Base-by-base conservation (phyloP, 106 monocot species). In the Ottelia alismoides region DNA sequence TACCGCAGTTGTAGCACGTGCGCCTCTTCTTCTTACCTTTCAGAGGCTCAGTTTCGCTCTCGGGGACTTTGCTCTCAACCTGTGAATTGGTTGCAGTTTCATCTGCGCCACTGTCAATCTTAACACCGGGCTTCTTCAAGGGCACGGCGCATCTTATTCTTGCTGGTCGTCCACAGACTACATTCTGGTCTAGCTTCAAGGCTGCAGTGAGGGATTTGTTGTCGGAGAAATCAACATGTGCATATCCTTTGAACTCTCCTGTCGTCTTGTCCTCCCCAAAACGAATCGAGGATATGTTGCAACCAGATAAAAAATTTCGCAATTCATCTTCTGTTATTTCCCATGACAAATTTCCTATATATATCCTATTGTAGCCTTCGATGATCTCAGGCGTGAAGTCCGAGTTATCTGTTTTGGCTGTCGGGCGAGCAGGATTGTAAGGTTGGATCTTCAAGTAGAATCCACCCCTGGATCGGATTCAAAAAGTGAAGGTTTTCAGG, bases 401-500 rank as follows among this genome's bases (percentile, higher is more conserved):
- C 0, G 68, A 21, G 56, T 54, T 86, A 12, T 68, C 55, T 0
- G 70, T 22, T 52, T 51, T 86, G 11, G 61, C 54, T 20, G n/a
- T 45, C n/a, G 49, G 25, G 18, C 57, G 66, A 23, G 61, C 72
- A 12, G 55, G 30, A 56, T 85, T 90, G 67, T 83, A 98, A 19
- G 82, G 82, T 45, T 85, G 85, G 54, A 90, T 86, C 74, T 90
- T 98, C 27, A 98, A 68, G 63, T 74, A 98, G 56, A 98, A 76
- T 10, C 90, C 90, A 64, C 98, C 98, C 98, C 98, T 98, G 72
- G 47, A 71, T 6, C n/a, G n/a, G n/a, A n/a, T 31, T n/a, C 47
- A 22, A 22, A 24, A 22, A 27, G 47, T 22, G 52, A 30, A 32
- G 45, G 19, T 18, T 16, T 30, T 31, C 45, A 24, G 4, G 17